phyloP scores from a whole-genome alignment of 73 alveolate genomes.

The Blepharisma stoltei region DNA sequence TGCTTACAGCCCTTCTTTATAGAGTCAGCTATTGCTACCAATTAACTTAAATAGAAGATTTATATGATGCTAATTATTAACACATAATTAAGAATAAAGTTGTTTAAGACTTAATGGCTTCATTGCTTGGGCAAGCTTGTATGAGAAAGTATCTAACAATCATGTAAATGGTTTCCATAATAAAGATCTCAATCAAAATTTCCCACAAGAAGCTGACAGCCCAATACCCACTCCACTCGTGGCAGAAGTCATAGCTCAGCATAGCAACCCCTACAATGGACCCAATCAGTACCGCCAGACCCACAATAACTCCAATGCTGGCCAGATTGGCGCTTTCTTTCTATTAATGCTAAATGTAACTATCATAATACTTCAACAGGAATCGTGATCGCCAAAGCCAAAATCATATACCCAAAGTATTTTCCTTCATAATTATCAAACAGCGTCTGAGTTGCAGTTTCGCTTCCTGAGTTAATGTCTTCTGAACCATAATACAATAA shows the following conservation, averaged over 20 bases:
- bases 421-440: background rate
- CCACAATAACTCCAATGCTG: background rate
- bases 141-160: background rate
- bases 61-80: too few species aligned
- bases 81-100: too few species aligned
- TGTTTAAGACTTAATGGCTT: too few species aligned
- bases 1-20: too few species aligned
- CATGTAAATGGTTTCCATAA: constrained; percentile 3
- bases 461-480: background rate
- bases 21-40: too few species aligned
- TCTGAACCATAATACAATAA: background rate
- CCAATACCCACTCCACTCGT: constrained; percentile 15
- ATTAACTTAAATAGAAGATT: too few species aligned
- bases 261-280: background rate
- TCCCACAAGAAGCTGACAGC: background rate
- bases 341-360: background rate
- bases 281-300: background rate
- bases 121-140: too few species aligned
- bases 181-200: background rate
- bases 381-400: background rate
- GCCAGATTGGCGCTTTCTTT: background rate
- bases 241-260: background rate
- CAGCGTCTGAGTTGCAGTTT: background rate
- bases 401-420: constrained; percentile 11
- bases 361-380: background rate